Conservation (phyloP, 805 yeast species). For the Sugiyamaella floridensis region DNA sequence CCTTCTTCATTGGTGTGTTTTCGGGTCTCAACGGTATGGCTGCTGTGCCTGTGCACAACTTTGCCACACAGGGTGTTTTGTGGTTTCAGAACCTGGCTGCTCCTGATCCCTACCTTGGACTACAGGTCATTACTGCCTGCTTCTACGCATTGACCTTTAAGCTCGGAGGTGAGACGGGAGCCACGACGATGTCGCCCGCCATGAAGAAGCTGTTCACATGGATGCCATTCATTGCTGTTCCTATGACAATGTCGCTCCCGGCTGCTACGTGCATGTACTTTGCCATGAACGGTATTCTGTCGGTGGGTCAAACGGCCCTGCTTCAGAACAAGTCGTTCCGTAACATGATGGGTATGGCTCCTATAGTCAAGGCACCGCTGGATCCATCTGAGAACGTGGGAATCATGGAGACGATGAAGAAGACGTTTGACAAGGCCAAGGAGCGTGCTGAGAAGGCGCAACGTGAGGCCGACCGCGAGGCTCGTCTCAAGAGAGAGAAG, state of each 20-base stretch:
- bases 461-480: constrained; percentile 24
- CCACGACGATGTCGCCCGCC: constrained; percentile 54
- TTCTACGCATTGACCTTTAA: constrained; percentile 68
- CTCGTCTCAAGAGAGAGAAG: constrained; percentile 18
- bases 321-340: constrained; percentile 58
- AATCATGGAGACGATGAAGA: constrained; percentile 22
- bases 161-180: constrained; percentile 89
- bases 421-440: constrained; percentile 26
- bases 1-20: constrained; percentile 84
- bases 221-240: constrained; percentile 74
- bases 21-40: constrained; percentile 82
- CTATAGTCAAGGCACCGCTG: constrained; percentile 48
- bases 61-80: constrained; percentile 61
- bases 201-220: constrained; percentile 63
- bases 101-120: constrained; percentile 86
- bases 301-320: constrained; percentile 63
- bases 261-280: constrained; percentile 82
- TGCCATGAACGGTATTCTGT: constrained; percentile 69
- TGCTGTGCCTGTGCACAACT: constrained; percentile 74
- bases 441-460: constrained; percentile 30
- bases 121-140: constrained; percentile 76
- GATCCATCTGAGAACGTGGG: constrained; percentile 26
- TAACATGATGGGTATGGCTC: constrained; percentile 49
- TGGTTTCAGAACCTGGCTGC: constrained; percentile 82
- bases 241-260: constrained; percentile 82